Base-by-base conservation (phyloP, 192 early-diverging fungal species). In the Chytriomyces confervae region DNA sequence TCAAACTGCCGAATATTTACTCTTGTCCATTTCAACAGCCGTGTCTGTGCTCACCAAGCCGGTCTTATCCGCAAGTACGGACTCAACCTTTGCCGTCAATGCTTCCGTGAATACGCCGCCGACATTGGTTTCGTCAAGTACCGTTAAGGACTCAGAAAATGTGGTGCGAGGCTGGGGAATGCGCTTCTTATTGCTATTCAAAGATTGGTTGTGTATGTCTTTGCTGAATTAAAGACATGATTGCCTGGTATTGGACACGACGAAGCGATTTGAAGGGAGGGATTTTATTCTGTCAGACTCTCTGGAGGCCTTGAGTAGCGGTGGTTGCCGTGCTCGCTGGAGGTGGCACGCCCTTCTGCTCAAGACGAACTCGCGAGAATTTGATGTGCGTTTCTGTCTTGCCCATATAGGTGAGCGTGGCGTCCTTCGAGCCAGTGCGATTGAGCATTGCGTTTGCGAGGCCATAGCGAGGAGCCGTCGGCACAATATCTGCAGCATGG, bases 51-150 rank as follows among this genome's bases (percentile, higher is more conserved):
- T 81, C 96, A 99, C 93, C 95, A 92, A 83, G 98, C 98, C 79
- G 98, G 98, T 93, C 94, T 99, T 85, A 98, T 99, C 88, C 96
- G 98, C 92, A 99, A 99, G 92, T 99, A 99, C 91, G 91, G 91
- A 75, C 89, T 99, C 72, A 93, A 98, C 92, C 89, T 99, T 81
- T 99, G 98, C 93, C 95, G 98, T 92, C 98, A 99, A 88, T 98
- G 96, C 93, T 99, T 99, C 95, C 95, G 98, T 88, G 95, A 99
- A 88, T 93, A 99, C 87, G 86, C 95, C 85, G 90, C 87, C 78
- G 96, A 96, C 86, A 99, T 99, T 89, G 98, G 98, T 79, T 99
- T 99, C 92, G 86, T 91, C 86, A 99, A 99, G 95, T 50, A 66
- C 74, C 74, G 74, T 53, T 76, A 76, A 76, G 69, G 45, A 70